A percentile compares a stretch with the other conserved stretches of the same genome.
Evolutionary conservation across 352 stramenopile species (phyloP).

Genomic region (Globisporangium cylindrosporum): DNA sequence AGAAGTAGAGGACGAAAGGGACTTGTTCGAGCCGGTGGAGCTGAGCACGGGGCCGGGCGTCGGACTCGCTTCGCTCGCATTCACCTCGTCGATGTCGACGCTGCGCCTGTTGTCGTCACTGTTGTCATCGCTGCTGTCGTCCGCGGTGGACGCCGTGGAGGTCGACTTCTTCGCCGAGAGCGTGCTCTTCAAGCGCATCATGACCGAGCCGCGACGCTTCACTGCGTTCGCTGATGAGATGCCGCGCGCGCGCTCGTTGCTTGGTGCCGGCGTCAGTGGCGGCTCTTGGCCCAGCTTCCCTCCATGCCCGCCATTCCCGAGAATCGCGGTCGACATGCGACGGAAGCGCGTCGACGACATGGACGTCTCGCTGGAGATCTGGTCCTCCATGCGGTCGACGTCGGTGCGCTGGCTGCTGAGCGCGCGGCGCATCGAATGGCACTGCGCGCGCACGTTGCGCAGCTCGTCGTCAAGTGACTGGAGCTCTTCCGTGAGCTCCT

Average conservation of each 20-base stretch:
- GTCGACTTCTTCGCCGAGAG: slow-evolving; percentile 9
- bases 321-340: slow-evolving; percentile 21
- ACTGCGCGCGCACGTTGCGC: slow-evolving; percentile 35
- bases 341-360: slow-evolving; percentile 21
- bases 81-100: slow-evolving; percentile 20
- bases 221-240: slow-evolving; percentile 30
- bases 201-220: slow-evolving; percentile 15
- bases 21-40: slow-evolving; percentile 9
- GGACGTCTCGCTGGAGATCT: slow-evolving; percentile 16
- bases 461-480: slow-evolving; percentile 37
- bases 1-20: slow-evolving; percentile 1
- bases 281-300: slow-evolving; percentile 20
- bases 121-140: slow-evolving; percentile 9
- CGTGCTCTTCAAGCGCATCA: slow-evolving; percentile 18
- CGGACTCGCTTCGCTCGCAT: slow-evolving; percentile 11
- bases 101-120: slow-evolving; percentile 4
- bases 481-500: slow-evolving; percentile 49
- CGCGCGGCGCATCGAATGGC: slow-evolving; percentile 34
- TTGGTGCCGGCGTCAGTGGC: not conserved
- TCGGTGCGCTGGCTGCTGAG: slow-evolving; percentile 23
- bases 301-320: not conserved
- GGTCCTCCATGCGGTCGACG: slow-evolving; percentile 16
- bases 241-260: slow-evolving; percentile 13
- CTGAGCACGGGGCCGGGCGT: not conserved
- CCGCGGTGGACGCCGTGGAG: not conserved